phyloP scores from a whole-genome alignment of 176 grass and related monocot genomes.

The Typha latifolia region DNA sequence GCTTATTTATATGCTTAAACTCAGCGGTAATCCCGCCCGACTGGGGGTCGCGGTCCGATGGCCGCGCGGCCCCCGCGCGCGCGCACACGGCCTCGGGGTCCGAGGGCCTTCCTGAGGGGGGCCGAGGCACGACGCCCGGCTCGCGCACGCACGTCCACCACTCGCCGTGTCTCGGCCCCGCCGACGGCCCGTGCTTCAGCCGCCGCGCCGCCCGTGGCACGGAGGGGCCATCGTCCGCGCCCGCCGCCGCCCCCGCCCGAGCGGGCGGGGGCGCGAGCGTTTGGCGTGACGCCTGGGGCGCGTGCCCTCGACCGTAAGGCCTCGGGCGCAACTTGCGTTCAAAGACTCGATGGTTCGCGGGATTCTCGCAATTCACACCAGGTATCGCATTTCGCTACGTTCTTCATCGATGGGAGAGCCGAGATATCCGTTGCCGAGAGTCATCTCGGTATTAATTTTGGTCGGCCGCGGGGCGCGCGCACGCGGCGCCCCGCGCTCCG shows the following conservation, averaged over 20 bases:
- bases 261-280: not conserved
- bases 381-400: constrained; percentile 77
- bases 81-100: too few species aligned
- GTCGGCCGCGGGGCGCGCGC: too few species aligned
- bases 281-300: constrained; percentile 10
- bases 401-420: constrained; percentile 72
- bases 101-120: too few species aligned
- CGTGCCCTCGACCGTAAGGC: constrained; percentile 29
- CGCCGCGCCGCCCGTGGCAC: too few species aligned
- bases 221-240: constrained; percentile 31
- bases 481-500: too few species aligned
- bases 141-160: not conserved
- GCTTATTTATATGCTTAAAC: constrained; percentile 2
- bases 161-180: not conserved
- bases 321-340: constrained; percentile 74
- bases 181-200: constrained; percentile 20
- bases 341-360: constrained; percentile 71
- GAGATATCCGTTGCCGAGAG: constrained; percentile 60
- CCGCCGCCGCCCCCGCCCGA: constrained; percentile 4
- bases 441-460: too few species aligned
- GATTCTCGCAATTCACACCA: constrained; percentile 89
- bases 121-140: not conserved
- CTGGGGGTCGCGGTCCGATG: not conserved
- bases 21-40: constrained; percentile 1
- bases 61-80: too few species aligned